A percentile compares a stretch with the other conserved stretches of the same genome.
These are phyloP conservation scores for Gymnopilus junonius DNA, from an alignment of 768 basidiomycete species.

Conservation along the genomic window DNA sequence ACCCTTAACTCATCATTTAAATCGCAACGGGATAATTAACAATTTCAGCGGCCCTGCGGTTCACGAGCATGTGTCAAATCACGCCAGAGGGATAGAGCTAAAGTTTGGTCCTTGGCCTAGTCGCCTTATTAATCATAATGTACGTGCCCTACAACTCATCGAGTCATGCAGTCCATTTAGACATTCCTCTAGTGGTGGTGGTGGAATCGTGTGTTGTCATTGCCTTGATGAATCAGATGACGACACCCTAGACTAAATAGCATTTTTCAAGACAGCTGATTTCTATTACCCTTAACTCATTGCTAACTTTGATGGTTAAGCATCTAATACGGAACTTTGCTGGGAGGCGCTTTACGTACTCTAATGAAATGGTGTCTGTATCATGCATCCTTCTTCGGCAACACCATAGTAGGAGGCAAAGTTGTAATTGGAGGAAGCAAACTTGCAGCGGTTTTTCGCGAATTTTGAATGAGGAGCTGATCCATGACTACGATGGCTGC, in stretches of 20 bases:
- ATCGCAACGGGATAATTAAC: background rate
- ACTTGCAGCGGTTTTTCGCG: slow-evolving; percentile 72
- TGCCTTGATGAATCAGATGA: slow-evolving; percentile 60
- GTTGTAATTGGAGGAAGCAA: slow-evolving; percentile 86
- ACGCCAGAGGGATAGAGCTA: slow-evolving; percentile 54
- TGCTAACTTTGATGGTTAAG: background rate
- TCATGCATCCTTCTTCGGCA: slow-evolving; percentile 48
- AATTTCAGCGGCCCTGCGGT: slow-evolving; percentile 20
- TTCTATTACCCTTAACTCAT: background rate
- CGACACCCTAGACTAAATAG: slow-evolving; percentile 27
- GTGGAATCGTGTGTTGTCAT: slow-evolving; percentile 70
- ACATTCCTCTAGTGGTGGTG: slow-evolving; percentile 73
- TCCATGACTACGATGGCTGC: slow-evolving; percentile 96
- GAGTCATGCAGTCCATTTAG: background rate
- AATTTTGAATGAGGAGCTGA: slow-evolving; percentile 86
- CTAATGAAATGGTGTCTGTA: background rate
- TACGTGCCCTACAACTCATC: slow-evolving; percentile 36
- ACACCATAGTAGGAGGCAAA: slow-evolving; percentile 91
- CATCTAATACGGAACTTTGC: background rate
- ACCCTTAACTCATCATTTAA: slow-evolving; percentile 17
- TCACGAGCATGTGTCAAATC: slow-evolving; percentile 29
- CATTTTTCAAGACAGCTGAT: background rate
- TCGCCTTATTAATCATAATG: slow-evolving; percentile 71
- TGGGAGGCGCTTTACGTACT: background rate
- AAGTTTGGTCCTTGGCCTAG: slow-evolving; percentile 71